Conservation (phyloP, 2,329 filamentous ascomycete genomes). For the Ophiocordyceps polyrhachis-furcata region DNA sequence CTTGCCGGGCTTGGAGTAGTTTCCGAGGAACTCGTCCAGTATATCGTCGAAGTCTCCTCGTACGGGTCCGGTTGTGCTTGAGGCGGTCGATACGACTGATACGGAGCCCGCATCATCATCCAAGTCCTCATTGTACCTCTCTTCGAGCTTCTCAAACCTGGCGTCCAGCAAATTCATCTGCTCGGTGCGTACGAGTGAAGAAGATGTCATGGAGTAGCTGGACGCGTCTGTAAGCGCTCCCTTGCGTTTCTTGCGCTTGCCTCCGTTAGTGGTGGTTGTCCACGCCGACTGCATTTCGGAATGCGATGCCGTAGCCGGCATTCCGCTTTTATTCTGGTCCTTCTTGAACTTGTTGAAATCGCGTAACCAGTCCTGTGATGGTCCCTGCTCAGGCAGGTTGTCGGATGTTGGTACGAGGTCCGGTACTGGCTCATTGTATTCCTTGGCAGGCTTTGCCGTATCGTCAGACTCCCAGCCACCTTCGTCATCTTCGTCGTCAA, state of each 20-base stretch:
- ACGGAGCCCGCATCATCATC: slow-evolving; percentile 35
- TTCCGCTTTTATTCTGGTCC: slow-evolving; percentile 37
- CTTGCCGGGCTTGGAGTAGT: slow-evolving; percentile 53
- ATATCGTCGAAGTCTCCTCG: slow-evolving; percentile 72
- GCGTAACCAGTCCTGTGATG: slow-evolving; percentile 68
- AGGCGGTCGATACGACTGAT: slow-evolving; percentile 42
- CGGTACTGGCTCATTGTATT: slow-evolving; percentile 32
- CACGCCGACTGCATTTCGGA: slow-evolving; percentile 52
- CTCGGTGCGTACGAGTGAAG: slow-evolving; percentile 71
- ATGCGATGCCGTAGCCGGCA: slow-evolving; percentile 23
- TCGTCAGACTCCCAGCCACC: slow-evolving; percentile 91
- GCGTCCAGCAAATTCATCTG: slow-evolving; percentile 71
- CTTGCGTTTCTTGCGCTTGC: slow-evolving; percentile 83
- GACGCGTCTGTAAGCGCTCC: slow-evolving; percentile 78
- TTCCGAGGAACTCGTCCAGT: slow-evolving; percentile 81
- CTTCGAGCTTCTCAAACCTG: slow-evolving; percentile 80
- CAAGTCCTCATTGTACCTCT: slow-evolving; percentile 41
- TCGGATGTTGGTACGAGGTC: slow-evolving; percentile 25
- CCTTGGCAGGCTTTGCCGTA: slow-evolving; percentile 58
- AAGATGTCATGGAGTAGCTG: slow-evolving; percentile 81
- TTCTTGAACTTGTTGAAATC: slow-evolving; percentile 93
- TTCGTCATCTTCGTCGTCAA: slow-evolving; percentile 50
- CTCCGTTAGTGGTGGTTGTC: slow-evolving; percentile 61
- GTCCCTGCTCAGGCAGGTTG: slow-evolving; percentile 38
- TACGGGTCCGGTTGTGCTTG: slow-evolving; percentile 48